Evolutionary conservation across 305 asterid species (phyloP), one percentile per base, ranked within the genome.

Genomic region (Solanum aculeatissimum): DNA sequence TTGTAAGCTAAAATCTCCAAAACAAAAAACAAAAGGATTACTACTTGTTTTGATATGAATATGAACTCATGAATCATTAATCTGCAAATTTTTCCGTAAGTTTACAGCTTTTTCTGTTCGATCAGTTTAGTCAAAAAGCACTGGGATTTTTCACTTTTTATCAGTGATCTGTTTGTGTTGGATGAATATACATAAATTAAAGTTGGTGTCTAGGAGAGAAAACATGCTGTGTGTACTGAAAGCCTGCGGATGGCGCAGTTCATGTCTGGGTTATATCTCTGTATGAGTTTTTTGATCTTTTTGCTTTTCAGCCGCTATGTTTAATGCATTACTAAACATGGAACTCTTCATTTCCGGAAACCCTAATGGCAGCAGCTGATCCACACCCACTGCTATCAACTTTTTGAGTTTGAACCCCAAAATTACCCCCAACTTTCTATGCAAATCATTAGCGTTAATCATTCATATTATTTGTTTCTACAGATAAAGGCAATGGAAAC

Each of bases 401-500:
- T 15, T 68, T 55, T 53, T 47, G 19, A 25, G 18, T 40, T 62
- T 38, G 47, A 43, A 40, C 63, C 40, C n/a, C 14, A 6, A 55
- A 85, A 29, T 11, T 45, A 47, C 72, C 9, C 47, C 40, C 4
- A 62, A 38, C 62, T 47, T 68, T 66, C 4, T 55, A 45, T 18
- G 66, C 14, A 2, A n/a, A 27, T 38, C 40, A 58, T 35, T 70
- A 75, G 53, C 43, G 35, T 18, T 51, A 58, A 10, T 82, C 3
- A 23, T 10, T 21, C 21, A 25, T 57, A 45, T 55, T 77, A 65
- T 81, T 9, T 49, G 38, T 4, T 72, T 84, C 70, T 32, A 51
- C 92, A 89, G 91, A 85, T 29, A 75, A 80, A 79, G 85, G 85
- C 80, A 83, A 90, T 90, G 90, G 97, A 93, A 88, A 93, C 97